Evolutionary conservation across 2,329 filamentous ascomycete species (phyloP), one percentile per base, ranked within the genome.

Genomic region (Penicillium sp.): DNA sequence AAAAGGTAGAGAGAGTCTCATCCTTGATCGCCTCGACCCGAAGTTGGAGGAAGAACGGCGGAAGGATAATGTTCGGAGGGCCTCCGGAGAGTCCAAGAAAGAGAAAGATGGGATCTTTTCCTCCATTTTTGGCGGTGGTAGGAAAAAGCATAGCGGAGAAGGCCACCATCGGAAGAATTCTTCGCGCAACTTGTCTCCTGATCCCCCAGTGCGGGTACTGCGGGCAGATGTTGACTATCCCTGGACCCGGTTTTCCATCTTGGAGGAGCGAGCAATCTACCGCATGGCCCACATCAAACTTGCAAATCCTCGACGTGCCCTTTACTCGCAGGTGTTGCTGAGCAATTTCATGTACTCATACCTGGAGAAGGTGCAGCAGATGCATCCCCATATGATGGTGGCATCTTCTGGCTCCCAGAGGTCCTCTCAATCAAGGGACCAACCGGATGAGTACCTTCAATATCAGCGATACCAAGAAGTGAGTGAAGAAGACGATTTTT

Each of bases 311-410:
- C 87, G 93, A 40, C 88, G 94, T 52, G 90, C 93, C 36, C 78
- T 99, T 48, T 89, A 96, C 69, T 97, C 93, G 56, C 94, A 99
- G 74, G 94, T 99, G 19, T 81, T 99, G 55, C 83, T 99, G 63
- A 97, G 92, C 76, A 99, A 99, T 73, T 99, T 99, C 75, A 99
- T 99, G 94, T 99, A 99, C 77, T 94, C 92, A 53, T 99, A 99
- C 72, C 83, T 99, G 61, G 94, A 94, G 58, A 99, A 97, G 74
- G 94, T 99, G 42, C 94, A 99, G 76, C 92, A 95, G 67, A 97
- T 97, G 91, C 94, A 99, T 73, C 94, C 94, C 39, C 91, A 96
- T 69, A 90, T 97, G 76, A 90, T 95, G 67, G 87, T 96, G 39
- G 91, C 91, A n/a, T 84, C 89, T 31, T 92, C 89, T 48, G 79